Evolutionary conservation across 2,329 filamentous ascomycete genomes (phyloP), one percentile per base, ranked within the genome.

Genomic region (Venturia effusa): DNA sequence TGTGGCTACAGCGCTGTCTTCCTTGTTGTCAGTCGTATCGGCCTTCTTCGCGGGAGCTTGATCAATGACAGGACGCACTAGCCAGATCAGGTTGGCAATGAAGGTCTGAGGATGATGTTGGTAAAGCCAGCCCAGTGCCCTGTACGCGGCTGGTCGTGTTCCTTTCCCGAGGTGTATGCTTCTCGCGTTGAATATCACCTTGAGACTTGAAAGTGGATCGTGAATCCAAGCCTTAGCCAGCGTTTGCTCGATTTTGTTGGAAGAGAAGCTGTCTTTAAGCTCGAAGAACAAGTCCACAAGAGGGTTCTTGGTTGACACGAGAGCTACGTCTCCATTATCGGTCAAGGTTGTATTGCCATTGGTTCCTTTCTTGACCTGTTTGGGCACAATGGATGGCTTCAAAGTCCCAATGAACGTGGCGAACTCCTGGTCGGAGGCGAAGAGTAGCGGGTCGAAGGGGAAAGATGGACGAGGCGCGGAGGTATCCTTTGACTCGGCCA

Each of bases 91-190:
- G 67, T 85, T 86, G 19, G 71, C 66, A 22, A 84, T 68, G 0
- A 86, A 74, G 0, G 83, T 86, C 8, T 76, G 71, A 0, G 83
- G 83, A 64, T 86, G 84, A 34, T 80, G 71, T 67, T 80, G 69
- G 1, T 78, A 78, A 17, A 87, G 74, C 83, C 83, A 86, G 3
- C 83, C 82, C 19, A 81, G 76, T 27, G 78, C 79, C 22, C 76
- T 77, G 69, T 85, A 86, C 66, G 83, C 81, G 1, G 73, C 74
- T 2, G 70, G 64, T 27, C 75, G 76, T 10, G 77, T 79, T 40
- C 76, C 76, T 71, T 85, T 85, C 19, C 84, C 83, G 0, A 85
- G 72, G 65, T 86, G 83, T 60, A 86, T 85, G n/a, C 82, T 84
- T 11, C 84, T 78, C 0, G 79, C 73, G 65, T 85, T 84, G 76